Evolutionary conservation across 495 filamentous ascomycete species (phyloP).

Genomic region (Lepidopterella palustris): DNA sequence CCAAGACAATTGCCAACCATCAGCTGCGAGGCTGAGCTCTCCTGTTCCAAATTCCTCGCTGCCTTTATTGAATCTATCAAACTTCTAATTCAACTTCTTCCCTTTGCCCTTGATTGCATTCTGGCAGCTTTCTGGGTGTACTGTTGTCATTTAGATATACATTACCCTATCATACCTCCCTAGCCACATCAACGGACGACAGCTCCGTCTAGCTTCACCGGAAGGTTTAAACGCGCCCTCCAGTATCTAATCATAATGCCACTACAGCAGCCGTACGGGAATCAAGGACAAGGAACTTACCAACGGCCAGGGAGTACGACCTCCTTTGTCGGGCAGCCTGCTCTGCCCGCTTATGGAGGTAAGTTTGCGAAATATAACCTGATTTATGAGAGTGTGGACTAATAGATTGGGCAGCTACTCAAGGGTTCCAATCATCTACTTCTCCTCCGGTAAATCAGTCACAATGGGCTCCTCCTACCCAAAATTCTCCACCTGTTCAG

Average conservation of each 20-base stretch:
- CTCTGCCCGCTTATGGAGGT: conserved; percentile 26
- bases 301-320: conserved; percentile 21
- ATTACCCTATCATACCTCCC: neutral
- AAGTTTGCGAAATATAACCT: neutral
- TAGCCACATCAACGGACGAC: neutral
- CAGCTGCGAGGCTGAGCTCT: no score
- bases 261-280: conserved; percentile 18
- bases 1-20: no score
- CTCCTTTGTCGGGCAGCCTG: conserved; percentile 17
- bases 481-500: conserved; percentile 2
- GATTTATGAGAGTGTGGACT: neutral
- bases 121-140: neutral
- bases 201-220: neutral
- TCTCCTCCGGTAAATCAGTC: conserved; percentile 8
- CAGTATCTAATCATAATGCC: conserved; percentile 18
- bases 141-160: neutral
- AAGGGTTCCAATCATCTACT: conserved; percentile 17
- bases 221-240: neutral
- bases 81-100: no score
- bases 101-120: no score
- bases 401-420: neutral
- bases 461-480: conserved; percentile 24
- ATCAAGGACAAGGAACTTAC: conserved; percentile 12
- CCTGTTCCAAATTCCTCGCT: no score
- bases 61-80: no score